These are phyloP conservation scores for Populus deltoides DNA, from an alignment of 345 rosid species.

Conservation along the genomic window DNA sequence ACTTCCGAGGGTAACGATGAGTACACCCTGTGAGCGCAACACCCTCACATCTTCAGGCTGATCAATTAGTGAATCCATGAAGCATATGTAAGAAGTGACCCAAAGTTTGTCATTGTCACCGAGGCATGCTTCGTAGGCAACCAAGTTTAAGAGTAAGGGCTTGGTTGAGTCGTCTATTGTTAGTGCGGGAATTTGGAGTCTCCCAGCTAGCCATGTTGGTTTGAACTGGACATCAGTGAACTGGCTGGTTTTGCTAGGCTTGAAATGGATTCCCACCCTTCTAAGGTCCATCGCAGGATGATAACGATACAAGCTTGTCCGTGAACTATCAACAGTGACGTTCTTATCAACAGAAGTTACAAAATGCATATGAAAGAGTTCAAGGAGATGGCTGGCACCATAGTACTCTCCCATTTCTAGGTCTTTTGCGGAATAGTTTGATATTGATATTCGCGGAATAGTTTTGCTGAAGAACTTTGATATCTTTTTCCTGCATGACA, in stretches of 20 bases:
- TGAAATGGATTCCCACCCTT: constrained; percentile 11
- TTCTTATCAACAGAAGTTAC: neutral
- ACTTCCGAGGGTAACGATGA: constrained; percentile 11
- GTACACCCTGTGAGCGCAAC: constrained; percentile 10
- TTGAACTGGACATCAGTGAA: constrained; percentile 4
- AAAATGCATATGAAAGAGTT: neutral
- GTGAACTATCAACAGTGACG: neutral
- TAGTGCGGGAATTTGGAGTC: constrained; percentile 8
- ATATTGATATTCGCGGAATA: neutral
- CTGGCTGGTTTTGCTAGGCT: neutral
- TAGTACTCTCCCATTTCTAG: neutral
- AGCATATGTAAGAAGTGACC: constrained; percentile 18
- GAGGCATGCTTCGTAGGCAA: constrained; percentile 9
- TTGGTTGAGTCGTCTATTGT: neutral
- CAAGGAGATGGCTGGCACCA: neutral
- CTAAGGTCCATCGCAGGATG: constrained; percentile 14
- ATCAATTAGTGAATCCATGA: constrained; percentile 14
- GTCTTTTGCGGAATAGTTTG: too few species aligned
- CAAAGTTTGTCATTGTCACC: neutral
- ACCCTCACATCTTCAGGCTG: constrained; percentile 16
- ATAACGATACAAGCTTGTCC: neutral
- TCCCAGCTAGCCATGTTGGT: neutral
- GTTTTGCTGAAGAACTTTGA: neutral
- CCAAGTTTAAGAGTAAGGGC: neutral
- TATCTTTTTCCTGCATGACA: neutral